These are phyloP conservation scores for Violaceomyces palustris DNA, from an alignment of 1,284 basidiomycete species.

Conservation along the genomic window DNA sequence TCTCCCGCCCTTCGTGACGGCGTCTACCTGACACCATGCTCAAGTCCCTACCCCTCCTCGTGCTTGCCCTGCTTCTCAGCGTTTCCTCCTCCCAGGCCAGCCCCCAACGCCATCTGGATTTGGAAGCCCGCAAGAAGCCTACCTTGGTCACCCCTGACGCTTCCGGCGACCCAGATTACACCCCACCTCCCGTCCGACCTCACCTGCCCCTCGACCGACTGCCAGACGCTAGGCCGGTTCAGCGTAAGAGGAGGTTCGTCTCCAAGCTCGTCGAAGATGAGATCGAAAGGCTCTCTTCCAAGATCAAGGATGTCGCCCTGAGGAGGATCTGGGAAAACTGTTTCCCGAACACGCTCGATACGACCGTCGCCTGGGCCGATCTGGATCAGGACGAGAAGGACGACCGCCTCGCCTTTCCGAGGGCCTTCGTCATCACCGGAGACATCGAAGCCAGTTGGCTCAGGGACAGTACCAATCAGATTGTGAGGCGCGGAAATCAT, in stretches of 20 bases:
- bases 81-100: neutral
- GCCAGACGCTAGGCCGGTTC: slow-evolving; percentile 19
- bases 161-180: slow-evolving; percentile 19
- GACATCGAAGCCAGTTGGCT: slow-evolving; percentile 35
- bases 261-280: slow-evolving; percentile 26
- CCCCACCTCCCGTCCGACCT: slow-evolving; percentile 8
- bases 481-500: too few relatives aligned
- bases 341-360: slow-evolving; percentile 33
- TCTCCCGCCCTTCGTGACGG: slow-evolving; percentile 7
- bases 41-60: too few relatives aligned
- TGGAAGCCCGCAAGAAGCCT: slow-evolving; percentile 9
- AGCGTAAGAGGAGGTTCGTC: slow-evolving; percentile 12
- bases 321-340: slow-evolving; percentile 25
- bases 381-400: slow-evolving; percentile 18
- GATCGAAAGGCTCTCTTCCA: slow-evolving; percentile 13
- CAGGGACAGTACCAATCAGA: slow-evolving; percentile 27
- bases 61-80: slow-evolving; percentile 1
- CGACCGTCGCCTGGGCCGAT: slow-evolving; percentile 34
- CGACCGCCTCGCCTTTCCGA: slow-evolving; percentile 16
- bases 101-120: slow-evolving; percentile 1
- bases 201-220: slow-evolving; percentile 15
- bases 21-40: too few relatives aligned
- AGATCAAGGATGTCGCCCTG: slow-evolving; percentile 25
- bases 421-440: slow-evolving; percentile 34
- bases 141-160: slow-evolving; percentile 20